Conservation (phyloP, 768 basidiomycete genomes). For the Dendrothele bispora region DNA sequence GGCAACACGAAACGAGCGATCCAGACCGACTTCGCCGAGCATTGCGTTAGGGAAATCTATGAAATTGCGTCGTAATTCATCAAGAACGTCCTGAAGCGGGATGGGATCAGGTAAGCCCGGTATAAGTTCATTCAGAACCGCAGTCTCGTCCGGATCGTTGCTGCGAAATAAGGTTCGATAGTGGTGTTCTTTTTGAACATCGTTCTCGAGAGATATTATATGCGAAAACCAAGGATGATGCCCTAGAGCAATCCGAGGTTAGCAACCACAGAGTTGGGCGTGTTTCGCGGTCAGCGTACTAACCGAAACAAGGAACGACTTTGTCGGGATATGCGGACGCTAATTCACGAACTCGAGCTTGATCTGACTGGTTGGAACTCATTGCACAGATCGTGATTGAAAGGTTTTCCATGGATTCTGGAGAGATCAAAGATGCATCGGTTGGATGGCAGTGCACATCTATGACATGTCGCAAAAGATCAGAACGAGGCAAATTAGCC, state of each 20-base stretch:
- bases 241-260: slow-evolving; percentile 42
- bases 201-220: slow-evolving; percentile 54
- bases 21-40: slow-evolving; percentile 93
- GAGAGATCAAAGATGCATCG: slow-evolving; percentile 53
- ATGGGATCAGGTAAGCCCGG: slow-evolving; percentile 71
- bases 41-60: slow-evolving; percentile 66
- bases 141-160: slow-evolving; percentile 26
- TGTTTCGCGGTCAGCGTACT: too few relatives aligned
- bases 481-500: too few relatives aligned
- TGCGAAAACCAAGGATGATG: slow-evolving; percentile 96
- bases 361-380: slow-evolving; percentile 69
- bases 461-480: slow-evolving; percentile 65
- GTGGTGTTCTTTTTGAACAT: slow-evolving; percentile 63
- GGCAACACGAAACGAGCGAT: slow-evolving; percentile 77
- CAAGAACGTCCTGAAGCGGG: slow-evolving; percentile 56
- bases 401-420: slow-evolving; percentile 52
- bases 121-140: slow-evolving; percentile 58
- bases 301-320: slow-evolving; percentile 89
- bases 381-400: slow-evolving; percentile 80
- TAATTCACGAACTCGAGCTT: slow-evolving; percentile 66
- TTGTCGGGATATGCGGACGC: slow-evolving; percentile 60
- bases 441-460: slow-evolving; percentile 96
- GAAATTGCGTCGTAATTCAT: slow-evolving; percentile 61
- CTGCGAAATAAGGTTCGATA: slow-evolving; percentile 66
- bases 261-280: too few relatives aligned